Evolutionary conservation across 2,329 filamentous ascomycete genomes (phyloP), one percentile per base, ranked within the genome.

Genomic region (Myriosclerotinia duriaeana): DNA sequence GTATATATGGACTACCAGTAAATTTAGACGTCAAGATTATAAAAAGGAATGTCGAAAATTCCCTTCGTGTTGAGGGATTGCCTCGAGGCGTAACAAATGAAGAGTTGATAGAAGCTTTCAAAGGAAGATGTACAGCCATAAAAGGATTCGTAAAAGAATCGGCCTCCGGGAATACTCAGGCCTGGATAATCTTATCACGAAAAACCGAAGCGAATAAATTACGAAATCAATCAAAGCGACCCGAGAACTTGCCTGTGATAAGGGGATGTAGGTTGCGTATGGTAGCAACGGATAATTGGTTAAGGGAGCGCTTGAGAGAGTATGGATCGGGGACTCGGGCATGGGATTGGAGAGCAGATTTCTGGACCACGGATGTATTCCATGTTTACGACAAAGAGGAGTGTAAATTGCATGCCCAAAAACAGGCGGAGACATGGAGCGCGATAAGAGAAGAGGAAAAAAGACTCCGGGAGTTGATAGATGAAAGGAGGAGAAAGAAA

Each of bases 311-410:
- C 14, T 36, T 60, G 30, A 60, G 44, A 9, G 58, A 60, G 14
- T 60, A 50, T 50, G 58, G 30, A 15, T 38, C 30, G 5, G 44
- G 44, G 7, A 2, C 17, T 26, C 44, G 58, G n/a, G 3, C 5
- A 26, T 60, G 58, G 58, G 44, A 60, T 26, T 60, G 58, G 58
- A 60, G 8, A 26, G 58, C 58, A 7, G 63, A 65, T 48, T 65
- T 65, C 26, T 65, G 63, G 63, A 53, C 63, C 12, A 65, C 53
- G n/a, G 53, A 65, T 60, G 34, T 65, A 11, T 65, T 52, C 15
- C 53, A 60, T 60, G 42, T 5, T 5, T 58, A 60, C 8, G 15
- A 60, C 38, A 50, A 22, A 40, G 38, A 30, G 63, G 53, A 26
- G 15, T 59, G 63, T 17, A 44, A 65, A 5, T 4, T 36, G 17